These are phyloP conservation scores for Pyrenophora seminiperda DNA, from an alignment of 2,329 filamentous ascomycete genomes.

Conservation along the genomic window DNA sequence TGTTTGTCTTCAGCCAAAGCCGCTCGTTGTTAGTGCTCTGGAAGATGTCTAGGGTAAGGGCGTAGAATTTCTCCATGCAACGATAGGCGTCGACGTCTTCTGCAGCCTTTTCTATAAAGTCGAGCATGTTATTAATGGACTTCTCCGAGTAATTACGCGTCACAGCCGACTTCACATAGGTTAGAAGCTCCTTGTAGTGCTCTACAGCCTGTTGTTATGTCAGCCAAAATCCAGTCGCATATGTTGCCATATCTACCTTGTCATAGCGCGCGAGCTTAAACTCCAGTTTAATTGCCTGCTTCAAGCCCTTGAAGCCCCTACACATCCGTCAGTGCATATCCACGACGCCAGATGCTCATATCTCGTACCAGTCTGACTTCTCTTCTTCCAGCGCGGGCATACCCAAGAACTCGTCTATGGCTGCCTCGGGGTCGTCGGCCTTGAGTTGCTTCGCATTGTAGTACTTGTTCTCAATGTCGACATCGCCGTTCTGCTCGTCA, in stretches of 20 bases:
- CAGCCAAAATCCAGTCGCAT: conserved; percentile 22
- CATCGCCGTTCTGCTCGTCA: conserved; percentile 83
- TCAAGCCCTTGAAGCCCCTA: conserved; percentile 91
- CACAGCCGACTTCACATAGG: conserved; percentile 95
- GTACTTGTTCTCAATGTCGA: conserved; percentile 99
- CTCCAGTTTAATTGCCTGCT: conserved; percentile 97
- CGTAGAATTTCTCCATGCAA: conserved; percentile 95
- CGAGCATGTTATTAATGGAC: conserved; percentile 98
- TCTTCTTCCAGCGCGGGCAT: conserved; percentile 83
- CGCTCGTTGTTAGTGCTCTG: conserved; percentile 97
- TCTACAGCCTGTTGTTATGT: conserved; percentile 70
- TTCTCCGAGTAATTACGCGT: conserved; percentile 99
- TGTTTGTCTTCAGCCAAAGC: conserved; percentile 96
- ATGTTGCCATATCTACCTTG: conserved; percentile 59
- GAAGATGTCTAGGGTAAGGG: conserved; percentile 88
- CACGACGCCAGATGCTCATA: conserved; percentile 1
- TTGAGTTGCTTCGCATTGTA: conserved; percentile 99
- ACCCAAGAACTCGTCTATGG: conserved; percentile 89
- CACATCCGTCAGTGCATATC: conserved; percentile 19
- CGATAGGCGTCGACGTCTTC: conserved; percentile 71
- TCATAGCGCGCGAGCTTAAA: conserved; percentile 90
- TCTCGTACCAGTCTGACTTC: conserved; percentile 83
- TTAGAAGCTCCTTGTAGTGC: conserved; percentile 93
- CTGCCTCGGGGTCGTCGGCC: conserved; percentile 80
- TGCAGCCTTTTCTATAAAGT: conserved; percentile 92